Evolutionary conservation across 75 land plant genomes (phyloP).

Genomic region (Pinus albicaulis): DNA sequence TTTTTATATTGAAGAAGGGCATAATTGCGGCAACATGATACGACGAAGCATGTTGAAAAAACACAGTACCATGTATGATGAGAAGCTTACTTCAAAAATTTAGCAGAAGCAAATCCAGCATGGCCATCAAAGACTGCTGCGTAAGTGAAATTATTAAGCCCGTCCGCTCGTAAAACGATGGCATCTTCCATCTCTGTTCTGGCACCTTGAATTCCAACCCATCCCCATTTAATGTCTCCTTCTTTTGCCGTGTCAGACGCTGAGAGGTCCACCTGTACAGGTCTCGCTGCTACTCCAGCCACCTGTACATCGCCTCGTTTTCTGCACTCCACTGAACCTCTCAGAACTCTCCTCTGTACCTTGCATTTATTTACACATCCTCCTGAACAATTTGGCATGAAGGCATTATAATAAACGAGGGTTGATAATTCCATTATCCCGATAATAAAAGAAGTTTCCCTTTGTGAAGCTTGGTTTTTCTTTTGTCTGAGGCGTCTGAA

Average conservation of each 20-base stretch:
- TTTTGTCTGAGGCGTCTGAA: background rate
- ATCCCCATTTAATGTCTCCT: conserved; percentile 66
- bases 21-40: too few relatives aligned
- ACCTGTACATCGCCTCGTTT: background rate
- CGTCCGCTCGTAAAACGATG: conserved; percentile 47
- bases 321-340: background rate
- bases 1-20: too few relatives aligned
- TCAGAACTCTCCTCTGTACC: conserved; percentile 1
- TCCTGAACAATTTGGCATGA: background rate
- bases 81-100: conserved; percentile 42
- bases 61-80: too few relatives aligned
- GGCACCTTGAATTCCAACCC: conserved; percentile 58
- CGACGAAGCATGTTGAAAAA: too few relatives aligned
- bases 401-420: background rate
- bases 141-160: conserved; percentile 65
- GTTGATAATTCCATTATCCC: background rate
- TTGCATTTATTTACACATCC: background rate
- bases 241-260: conserved; percentile 19
- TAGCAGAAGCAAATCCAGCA: conserved; percentile 83
- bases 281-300: conserved; percentile 5
- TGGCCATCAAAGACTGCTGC: conserved; percentile 99
- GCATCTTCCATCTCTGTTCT: conserved; percentile 97
- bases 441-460: background rate
- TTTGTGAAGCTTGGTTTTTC: background rate
- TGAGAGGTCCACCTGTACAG: background rate